These are phyloP conservation scores for Paecilomyces sp. DNA, from an alignment of 2,329 filamentous ascomycete species.

Conservation along the genomic window DNA sequence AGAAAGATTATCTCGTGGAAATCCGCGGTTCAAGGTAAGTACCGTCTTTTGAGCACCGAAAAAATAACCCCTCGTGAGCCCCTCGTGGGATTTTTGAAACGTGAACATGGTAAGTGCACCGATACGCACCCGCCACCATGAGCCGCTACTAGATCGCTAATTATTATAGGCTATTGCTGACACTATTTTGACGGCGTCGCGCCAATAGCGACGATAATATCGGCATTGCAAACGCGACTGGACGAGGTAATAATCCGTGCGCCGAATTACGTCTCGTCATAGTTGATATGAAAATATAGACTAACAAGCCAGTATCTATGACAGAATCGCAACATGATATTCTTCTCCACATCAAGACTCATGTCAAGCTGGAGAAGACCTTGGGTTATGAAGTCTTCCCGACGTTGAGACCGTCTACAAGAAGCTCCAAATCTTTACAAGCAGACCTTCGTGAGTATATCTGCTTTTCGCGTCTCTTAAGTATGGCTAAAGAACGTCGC, in stretches of 20 bases:
- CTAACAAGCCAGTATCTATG: background rate
- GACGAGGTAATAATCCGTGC: background rate
- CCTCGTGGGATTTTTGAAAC: background rate
- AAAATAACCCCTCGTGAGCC: background rate
- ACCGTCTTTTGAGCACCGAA: background rate
- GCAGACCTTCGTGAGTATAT: conserved; percentile 7
- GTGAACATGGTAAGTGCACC: background rate
- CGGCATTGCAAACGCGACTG: background rate
- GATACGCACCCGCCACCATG: background rate
- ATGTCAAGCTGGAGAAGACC: conserved; percentile 7
- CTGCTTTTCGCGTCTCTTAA: background rate
- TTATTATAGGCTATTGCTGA: background rate
- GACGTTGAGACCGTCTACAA: conserved; percentile 3
- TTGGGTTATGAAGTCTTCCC: conserved; percentile 7
- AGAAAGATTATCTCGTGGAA: background rate
- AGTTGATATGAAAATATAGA: background rate
- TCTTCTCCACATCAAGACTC: conserved; percentile 6
- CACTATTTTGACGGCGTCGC: background rate
- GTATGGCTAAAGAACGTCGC: background rate
- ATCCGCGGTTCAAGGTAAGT: background rate
- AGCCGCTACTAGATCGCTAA: background rate
- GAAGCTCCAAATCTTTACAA: conserved; percentile 5
- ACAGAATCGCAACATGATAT: conserved; percentile 5
- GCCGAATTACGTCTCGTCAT: background rate
- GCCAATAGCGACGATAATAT: background rate